A percentile compares a stretch with the other conserved stretches of the same genome.
Conservation (phyloP, 164 flowering plant genomes). For the Tetracentron sinense region DNA sequence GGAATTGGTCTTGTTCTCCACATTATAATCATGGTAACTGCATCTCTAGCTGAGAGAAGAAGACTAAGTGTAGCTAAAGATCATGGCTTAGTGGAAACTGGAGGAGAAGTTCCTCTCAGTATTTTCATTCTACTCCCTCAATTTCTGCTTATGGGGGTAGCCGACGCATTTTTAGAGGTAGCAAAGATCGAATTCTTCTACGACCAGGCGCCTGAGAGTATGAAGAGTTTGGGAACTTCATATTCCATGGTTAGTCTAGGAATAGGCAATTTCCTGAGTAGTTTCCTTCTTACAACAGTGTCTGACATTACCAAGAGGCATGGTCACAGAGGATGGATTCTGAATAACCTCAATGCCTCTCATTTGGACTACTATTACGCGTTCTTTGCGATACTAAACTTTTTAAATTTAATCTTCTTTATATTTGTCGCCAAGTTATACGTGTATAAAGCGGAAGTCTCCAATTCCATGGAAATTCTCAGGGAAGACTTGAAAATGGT, state of each 20-base stretch:
- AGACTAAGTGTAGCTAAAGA: slow-evolving; percentile 24
- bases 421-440: slow-evolving; percentile 18
- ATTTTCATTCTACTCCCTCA: slow-evolving; percentile 37
- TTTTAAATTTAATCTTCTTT: slow-evolving; percentile 28
- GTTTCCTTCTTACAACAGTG: slow-evolving; percentile 28
- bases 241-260: slow-evolving; percentile 29
- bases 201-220: slow-evolving; percentile 41
- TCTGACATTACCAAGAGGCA: slow-evolving; percentile 24
- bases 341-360: slow-evolving; percentile 36
- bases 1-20: slow-evolving; percentile 31
- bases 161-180: slow-evolving; percentile 34
- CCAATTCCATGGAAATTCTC: slow-evolving; percentile 14
- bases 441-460: slow-evolving; percentile 26
- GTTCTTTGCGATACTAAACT: slow-evolving; percentile 23
- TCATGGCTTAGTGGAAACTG: slow-evolving; percentile 19
- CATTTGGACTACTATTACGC: slow-evolving; percentile 33
- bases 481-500: slow-evolving; percentile 3
- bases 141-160: slow-evolving; percentile 30
- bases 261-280: slow-evolving; percentile 33
- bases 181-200: slow-evolving; percentile 43
- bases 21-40: slow-evolving; percentile 24
- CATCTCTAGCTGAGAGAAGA: slow-evolving; percentile 19
- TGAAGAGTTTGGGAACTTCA: slow-evolving; percentile 44
- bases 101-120: slow-evolving; percentile 22
- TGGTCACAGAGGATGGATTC: slow-evolving; percentile 34